Base-by-base conservation (phyloP, 306 rosid genomes). In the Purshia tridentata region DNA sequence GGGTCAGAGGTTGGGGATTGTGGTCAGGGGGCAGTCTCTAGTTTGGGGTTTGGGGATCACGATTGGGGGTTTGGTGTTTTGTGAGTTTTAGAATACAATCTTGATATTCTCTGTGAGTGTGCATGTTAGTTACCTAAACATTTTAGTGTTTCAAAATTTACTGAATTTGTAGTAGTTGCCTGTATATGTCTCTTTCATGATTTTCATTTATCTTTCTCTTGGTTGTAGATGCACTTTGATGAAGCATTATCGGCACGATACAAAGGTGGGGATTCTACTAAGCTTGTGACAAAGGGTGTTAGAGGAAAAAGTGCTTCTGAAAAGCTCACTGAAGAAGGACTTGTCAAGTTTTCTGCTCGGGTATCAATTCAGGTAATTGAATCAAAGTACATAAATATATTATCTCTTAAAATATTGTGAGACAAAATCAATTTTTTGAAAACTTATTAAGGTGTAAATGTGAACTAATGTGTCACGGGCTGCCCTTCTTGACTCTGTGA, bases 261-360 rank as follows among this genome's bases (percentile, higher is more conserved):
- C 77, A 94, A 83, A 84, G 91, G 97, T 72, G 92, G 86, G 52
- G 96, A 89, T 76, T 83, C 92, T 81, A 88, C 94, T 58, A 94
- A 91, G 84, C 88, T 87, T 81, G 92, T 89, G 57, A 86, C 89
- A 6, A 93, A 85, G 81, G 91, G 97, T 64, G 74, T 80, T 49
- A 86, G 96, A 82, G 97, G 94, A 67, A 94, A 81, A 80, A 85
- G 67, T 83, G 97, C 98, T 70, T 82, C 84, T 52, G 91, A 79
- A 87, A 93, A 89, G 85, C 97, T 94, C 52, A 83, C 94, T 66
- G 97, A 89, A 82, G 98, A 93, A 86, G 98, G 96, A 65, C 97
- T 94, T 41, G 89, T 94, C 72, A 94, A 90, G 71, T 94, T 91
- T 81, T 86, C 97, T 48, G 90, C 97, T 22, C 83, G 97, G 82